Evolutionary conservation across 1,284 basidiomycete genomes (phyloP), one percentile per base, ranked within the genome.

Genomic region (Chalciporus piperatoides): DNA sequence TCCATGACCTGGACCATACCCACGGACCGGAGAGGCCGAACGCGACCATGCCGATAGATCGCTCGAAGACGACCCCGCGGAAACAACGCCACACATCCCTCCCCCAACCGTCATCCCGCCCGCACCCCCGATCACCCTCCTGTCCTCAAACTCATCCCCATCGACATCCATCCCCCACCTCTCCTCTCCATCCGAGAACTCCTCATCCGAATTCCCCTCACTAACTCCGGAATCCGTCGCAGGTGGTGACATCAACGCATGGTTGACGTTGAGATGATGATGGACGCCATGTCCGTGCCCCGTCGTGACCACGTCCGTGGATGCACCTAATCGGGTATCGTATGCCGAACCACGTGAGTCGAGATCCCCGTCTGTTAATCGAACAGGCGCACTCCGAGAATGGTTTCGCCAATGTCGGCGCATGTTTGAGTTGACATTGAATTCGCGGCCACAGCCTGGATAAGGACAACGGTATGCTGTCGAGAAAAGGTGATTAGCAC

Each of bases 351-450:
- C n/a, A 35, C 33, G 33, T 35, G 33, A 35, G 33, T 35, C 9
- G 2, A 35, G 6, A 36, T 38, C 42, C 19, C 48, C 42, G 46
- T 65, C 63, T 1, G 59, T 53, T 0, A 60, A 33, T 46, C 60
- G 63, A 12, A 53, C 41, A 10, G 63, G 49, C 0, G 53, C 58
- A 40, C 55, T 65, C 45, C 63, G 40, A 0, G 63, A 68, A 57
- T 89, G 86, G 64, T 85, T 87, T 38, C 86, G 72, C 58, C 82
- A 81, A 61, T 90, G 86, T 7, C 86, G 73, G 36, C 86, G 77
- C 87, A 90, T 88, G 64, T 90, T 90, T 0, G 84, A 87, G 60
- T 87, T 86, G 49, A 89, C 87, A 55, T 86, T 88, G 68, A 90
- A 90, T 50, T 79, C 76, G 21, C 85, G 76, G 25, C 82, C 83